A percentile compares a stretch with the other conserved stretches of the same genome.
Evolutionary conservation across 108 stramenopile species (phyloP).

Genomic region (Stephanodiscus triporus): DNA sequence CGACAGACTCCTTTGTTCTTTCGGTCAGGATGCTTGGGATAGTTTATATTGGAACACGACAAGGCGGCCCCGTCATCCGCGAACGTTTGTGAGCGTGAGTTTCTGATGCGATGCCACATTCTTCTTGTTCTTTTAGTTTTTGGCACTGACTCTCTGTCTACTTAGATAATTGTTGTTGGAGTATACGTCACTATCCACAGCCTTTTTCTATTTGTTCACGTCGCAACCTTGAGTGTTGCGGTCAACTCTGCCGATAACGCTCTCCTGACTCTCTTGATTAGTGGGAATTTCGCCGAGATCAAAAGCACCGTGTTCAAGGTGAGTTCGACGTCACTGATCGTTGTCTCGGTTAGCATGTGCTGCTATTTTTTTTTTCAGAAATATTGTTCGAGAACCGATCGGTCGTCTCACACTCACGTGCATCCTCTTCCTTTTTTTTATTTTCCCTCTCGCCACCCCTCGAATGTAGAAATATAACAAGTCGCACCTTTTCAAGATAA

Average conservation of each 20-base stretch:
- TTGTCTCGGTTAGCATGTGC: no score
- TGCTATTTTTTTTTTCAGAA: no score
- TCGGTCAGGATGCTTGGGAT: slow-evolving; percentile 98
- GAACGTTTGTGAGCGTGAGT: slow-evolving; percentile 60
- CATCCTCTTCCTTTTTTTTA: no score
- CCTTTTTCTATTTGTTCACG: slow-evolving; percentile 78
- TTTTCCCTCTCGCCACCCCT: no score
- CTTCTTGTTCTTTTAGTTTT: background rate
- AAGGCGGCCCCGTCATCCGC: slow-evolving; percentile 71
- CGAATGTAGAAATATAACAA: slow-evolving; percentile 87
- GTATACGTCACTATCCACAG: slow-evolving; percentile 79
- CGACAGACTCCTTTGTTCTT: slow-evolving; percentile 91
- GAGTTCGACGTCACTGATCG: no score
- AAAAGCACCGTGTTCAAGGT: slow-evolving; percentile 95
- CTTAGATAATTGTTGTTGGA: slow-evolving; percentile 66
- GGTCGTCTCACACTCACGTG: no score
- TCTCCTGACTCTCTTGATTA: slow-evolving; percentile 89
- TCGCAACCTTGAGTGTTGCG: slow-evolving; percentile 89
- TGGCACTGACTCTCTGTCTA: background rate
- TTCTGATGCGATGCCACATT: background rate
- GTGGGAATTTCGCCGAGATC: slow-evolving; percentile 99
- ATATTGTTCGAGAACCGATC: no score
- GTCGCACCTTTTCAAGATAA: slow-evolving; percentile 95
- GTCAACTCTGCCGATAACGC: slow-evolving; percentile 89
- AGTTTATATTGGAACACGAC: slow-evolving; percentile 91